Percentiles rank a stretch among this genome's conserved stretches.
These are phyloP conservation scores for Candida suzukii DNA, from an alignment of 805 yeast genomes.

Conservation along the genomic window DNA sequence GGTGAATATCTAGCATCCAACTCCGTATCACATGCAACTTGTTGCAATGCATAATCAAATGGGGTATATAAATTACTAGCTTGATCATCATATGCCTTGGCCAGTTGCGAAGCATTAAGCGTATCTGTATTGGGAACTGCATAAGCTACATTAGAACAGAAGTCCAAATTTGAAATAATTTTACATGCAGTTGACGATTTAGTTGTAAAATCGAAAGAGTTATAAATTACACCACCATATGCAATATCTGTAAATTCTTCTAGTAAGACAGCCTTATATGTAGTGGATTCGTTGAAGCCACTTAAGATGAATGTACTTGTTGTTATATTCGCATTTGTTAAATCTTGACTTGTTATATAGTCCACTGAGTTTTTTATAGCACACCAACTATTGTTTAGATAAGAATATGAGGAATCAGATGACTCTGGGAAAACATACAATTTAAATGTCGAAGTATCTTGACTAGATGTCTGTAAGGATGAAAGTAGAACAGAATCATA, in stretches of 20 bases:
- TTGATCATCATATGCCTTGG: conserved; percentile 50
- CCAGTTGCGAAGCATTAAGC: conserved; percentile 20
- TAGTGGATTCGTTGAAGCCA: conserved; percentile 55
- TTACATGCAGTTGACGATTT: conserved; percentile 54
- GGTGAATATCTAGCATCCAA: conserved; percentile 68
- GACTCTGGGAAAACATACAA: conserved; percentile 42
- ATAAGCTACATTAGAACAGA: conserved; percentile 80
- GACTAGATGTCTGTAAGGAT: conserved; percentile 33
- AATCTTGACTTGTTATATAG: conserved; percentile 10
- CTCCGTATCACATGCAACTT: conserved; percentile 67
- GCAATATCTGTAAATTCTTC: conserved; percentile 31
- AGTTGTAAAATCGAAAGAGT: conserved; percentile 50
- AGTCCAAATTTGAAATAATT: conserved; percentile 63
- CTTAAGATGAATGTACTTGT: conserved; percentile 49
- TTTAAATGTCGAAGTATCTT: conserved; percentile 28
- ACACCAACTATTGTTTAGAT: conserved; percentile 56
- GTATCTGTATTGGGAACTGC: conserved; percentile 57
- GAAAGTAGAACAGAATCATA: conserved; percentile 57
- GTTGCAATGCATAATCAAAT: conserved; percentile 71
- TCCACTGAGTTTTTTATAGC: conserved; percentile 45
- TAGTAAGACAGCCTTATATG: conserved; percentile 59
- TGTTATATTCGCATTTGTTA: conserved; percentile 13
- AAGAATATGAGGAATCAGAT: conserved; percentile 26
- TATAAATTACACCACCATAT: conserved; percentile 60
- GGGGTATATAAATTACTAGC: conserved; percentile 52